Evolutionary conservation across 2,329 filamentous ascomycete genomes (phyloP).

Genomic region (Aureobasidium leucospermi): DNA sequence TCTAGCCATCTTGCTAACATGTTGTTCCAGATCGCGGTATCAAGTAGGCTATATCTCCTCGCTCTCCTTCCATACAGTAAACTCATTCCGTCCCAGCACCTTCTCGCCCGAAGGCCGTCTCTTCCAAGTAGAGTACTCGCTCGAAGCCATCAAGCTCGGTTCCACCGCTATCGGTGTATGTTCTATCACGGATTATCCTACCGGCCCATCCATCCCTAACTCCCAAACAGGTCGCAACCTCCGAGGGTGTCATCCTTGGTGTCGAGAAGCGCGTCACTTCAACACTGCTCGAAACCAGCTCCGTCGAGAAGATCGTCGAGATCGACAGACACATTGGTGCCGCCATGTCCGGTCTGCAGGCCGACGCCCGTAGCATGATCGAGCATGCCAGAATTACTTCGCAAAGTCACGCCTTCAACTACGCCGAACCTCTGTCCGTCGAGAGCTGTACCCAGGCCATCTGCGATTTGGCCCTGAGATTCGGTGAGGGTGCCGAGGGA

Average conservation of each 20-base stretch:
- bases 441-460: constrained; percentile 99
- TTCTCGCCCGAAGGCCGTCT: constrained; percentile 99
- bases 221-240: constrained; percentile 63
- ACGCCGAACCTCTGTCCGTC: constrained; percentile 86
- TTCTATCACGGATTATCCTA: constrained; percentile 14
- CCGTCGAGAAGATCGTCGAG: constrained; percentile 99
- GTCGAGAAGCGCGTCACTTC: constrained; percentile 99
- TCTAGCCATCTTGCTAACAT: constrained; percentile 17
- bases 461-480: constrained; percentile 90
- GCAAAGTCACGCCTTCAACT: constrained; percentile 97
- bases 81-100: constrained; percentile 55
- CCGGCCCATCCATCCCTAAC: constrained; percentile 2
- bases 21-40: constrained; percentile 75
- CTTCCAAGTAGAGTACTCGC: constrained; percentile 99
- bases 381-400: constrained; percentile 97
- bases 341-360: constrained; percentile 96
- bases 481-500: constrained; percentile 93
- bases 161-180: constrained; percentile 90
- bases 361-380: constrained; percentile 94
- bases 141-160: constrained; percentile 99
- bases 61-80: constrained; percentile 29
- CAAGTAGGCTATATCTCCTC: constrained; percentile 63
- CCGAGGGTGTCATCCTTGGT: constrained; percentile 89
- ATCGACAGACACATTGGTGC: constrained; percentile 98
- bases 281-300: constrained; percentile 92